Conservation (phyloP, 345 rosid species). For the Brassica carinata region DNA sequence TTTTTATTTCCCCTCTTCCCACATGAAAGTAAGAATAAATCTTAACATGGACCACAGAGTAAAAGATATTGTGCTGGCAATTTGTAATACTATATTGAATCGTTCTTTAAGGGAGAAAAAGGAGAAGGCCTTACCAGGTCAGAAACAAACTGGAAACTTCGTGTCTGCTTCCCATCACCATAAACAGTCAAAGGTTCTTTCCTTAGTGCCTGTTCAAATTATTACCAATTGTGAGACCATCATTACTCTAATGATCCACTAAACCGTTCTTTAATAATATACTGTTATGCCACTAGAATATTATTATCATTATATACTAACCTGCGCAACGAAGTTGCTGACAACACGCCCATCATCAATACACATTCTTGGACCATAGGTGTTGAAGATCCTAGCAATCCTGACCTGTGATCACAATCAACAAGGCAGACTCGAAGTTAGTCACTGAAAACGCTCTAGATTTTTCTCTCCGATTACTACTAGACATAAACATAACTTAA, state of each 20-base stretch:
- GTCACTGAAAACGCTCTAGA: not conserved
- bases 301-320: constrained; percentile 7
- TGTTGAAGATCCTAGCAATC: constrained; percentile 84
- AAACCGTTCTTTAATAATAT: constrained; percentile 5
- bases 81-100: not conserved
- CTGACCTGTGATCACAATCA: constrained; percentile 51
- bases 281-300: not conserved
- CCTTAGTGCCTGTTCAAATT: constrained; percentile 62
- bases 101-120: not conserved
- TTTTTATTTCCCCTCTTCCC: not conserved
- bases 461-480: not conserved
- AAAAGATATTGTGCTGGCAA: not conserved
- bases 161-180: constrained; percentile 89
- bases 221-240: constrained; percentile 12
- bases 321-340: constrained; percentile 89
- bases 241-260: constrained; percentile 26
- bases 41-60: not conserved
- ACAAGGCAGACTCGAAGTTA: not conserved
- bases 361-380: constrained; percentile 90
- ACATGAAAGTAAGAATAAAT: not conserved
- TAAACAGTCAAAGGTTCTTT: constrained; percentile 87
- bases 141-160: constrained; percentile 88
- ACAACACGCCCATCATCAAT: constrained; percentile 89
- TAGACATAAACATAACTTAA: not conserved
- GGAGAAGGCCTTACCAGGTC: constrained; percentile 57